phyloP scores from a whole-genome alignment of 176 grass and related monocot species.

The Tuctoria greenei region DNA sequence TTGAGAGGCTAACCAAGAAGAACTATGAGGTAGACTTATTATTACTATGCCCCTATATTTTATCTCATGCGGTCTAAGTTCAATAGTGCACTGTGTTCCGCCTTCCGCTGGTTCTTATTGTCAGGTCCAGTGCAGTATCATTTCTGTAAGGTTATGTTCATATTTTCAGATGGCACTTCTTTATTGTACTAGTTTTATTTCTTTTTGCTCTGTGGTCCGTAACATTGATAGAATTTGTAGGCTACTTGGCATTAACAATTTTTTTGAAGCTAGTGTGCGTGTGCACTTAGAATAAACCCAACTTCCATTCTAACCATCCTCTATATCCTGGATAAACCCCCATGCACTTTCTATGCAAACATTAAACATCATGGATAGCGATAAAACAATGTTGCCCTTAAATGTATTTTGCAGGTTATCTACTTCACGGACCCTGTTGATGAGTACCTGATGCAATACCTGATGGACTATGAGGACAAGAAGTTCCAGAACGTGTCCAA shows the following conservation, averaged over 20 bases:
- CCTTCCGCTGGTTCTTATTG: background rate
- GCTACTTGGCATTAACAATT: background rate
- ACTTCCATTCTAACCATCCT: background rate
- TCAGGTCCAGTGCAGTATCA: background rate
- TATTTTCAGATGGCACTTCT: background rate
- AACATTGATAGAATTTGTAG: background rate
- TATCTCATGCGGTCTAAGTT: background rate
- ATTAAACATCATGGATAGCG: background rate
- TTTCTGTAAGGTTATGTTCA: background rate
- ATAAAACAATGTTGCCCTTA: background rate
- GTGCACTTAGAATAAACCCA: background rate
- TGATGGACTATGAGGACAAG: conserved; percentile 99
- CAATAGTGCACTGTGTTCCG: background rate
- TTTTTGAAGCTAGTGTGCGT: background rate
- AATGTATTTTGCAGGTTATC: conserved; percentile 59
- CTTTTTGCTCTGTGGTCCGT: background rate
- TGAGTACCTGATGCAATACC: conserved; percentile 98
- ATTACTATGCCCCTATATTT: background rate
- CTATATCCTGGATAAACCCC: background rate
- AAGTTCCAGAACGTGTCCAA: conserved; percentile 99
- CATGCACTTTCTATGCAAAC: background rate
- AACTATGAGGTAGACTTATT: conserved; percentile 73
- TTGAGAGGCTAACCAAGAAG: conserved; percentile 93
- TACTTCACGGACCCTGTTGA: conserved; percentile 94
- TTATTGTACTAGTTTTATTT: background rate